Base-by-base conservation (phyloP, 371 early-diverging fungal genomes). In the Sporodiniella umbellata region DNA sequence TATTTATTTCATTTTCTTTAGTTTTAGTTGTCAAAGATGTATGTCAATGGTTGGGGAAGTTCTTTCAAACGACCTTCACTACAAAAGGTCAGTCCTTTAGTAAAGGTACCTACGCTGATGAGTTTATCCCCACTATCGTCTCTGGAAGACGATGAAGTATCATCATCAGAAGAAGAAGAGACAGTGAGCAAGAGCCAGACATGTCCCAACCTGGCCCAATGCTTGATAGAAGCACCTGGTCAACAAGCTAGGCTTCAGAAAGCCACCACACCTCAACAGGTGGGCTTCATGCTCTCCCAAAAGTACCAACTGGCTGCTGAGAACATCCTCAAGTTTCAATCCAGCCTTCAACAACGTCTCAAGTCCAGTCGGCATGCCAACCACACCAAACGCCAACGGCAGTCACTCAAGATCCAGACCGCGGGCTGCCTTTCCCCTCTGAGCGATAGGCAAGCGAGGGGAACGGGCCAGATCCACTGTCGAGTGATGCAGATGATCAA, bases 401-500 rank as follows among this genome's bases (percentile, higher is more conserved):
- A n/a, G n/a, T n/a, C n/a, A n/a, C n/a, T n/a, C n/a, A n/a, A n/a
- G n/a, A n/a, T n/a, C n/a, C n/a, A n/a, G n/a, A n/a, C n/a, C n/a
- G n/a, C n/a, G n/a, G n/a, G n/a, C n/a, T n/a, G n/a, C n/a, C n/a
- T n/a, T n/a, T n/a, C n/a, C n/a, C n/a, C n/a, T n/a, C n/a, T n/a
- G n/a, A n/a, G n/a, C n/a, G n/a, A n/a, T n/a, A n/a, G n/a, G n/a
- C n/a, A n/a, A n/a, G n/a, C n/a, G n/a, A n/a, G n/a, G n/a, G n/a
- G n/a, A n/a, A n/a, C n/a, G n/a, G n/a, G n/a, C n/a, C n/a, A n/a
- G n/a, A n/a, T n/a, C n/a, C n/a, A n/a, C n/a, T n/a, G n/a, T 22
- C 33, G 35, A 60, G 60, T 60, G 11, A 60, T 54, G 60, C 60
- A 60, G 23, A 60, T 60, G 8, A 46, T 60, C 30, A 60, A 60